These are phyloP conservation scores for Picocystis sp. DNA, from an alignment of 163 green algal species.

Conservation along the genomic window DNA sequence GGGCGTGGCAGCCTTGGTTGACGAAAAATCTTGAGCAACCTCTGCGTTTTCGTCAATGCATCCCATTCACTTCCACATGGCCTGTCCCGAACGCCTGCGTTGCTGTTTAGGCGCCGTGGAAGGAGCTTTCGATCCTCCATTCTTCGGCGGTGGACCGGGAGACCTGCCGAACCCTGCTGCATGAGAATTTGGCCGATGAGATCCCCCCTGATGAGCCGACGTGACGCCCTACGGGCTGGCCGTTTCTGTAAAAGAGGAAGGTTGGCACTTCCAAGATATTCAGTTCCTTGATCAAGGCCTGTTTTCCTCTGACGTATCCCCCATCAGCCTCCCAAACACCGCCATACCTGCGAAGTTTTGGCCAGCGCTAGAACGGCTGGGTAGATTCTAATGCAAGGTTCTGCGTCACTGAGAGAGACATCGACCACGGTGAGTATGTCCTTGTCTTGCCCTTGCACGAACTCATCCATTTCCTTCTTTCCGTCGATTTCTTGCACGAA, in stretches of 20 bases:
- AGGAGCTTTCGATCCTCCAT: no score
- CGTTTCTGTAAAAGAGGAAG: slow-evolving; percentile 63
- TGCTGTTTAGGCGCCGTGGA: no score
- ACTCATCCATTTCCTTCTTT: slow-evolving; percentile 19
- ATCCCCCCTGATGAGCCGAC: slow-evolving; percentile 54
- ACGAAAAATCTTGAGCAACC: no score
- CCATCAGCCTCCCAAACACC: slow-evolving; percentile 47
- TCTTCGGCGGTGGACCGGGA: slow-evolving; percentile 25
- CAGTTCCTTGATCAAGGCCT: slow-evolving; percentile 26
- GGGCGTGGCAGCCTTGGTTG: no score
- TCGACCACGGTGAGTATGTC: slow-evolving; percentile 31
- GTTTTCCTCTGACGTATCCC: slow-evolving; percentile 27
- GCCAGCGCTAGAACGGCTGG: slow-evolving; percentile 50
- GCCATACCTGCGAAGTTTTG: slow-evolving; percentile 49
- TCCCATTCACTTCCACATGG: no score
- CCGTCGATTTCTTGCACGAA: slow-evolving; percentile 37
- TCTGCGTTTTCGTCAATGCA: no score
- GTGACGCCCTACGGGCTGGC: slow-evolving; percentile 44
- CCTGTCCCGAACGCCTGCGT: no score
- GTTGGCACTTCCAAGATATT: slow-evolving; percentile 52
- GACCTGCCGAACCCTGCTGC: slow-evolving; percentile 36
- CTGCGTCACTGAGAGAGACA: slow-evolving; percentile 31
- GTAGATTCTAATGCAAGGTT: slow-evolving; percentile 48
- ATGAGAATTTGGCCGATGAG: slow-evolving; percentile 71
- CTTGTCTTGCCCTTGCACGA: slow-evolving; percentile 12